Evolutionary conservation across 495 filamentous ascomycete species (phyloP).

Genomic region (Tuber brumale): DNA sequence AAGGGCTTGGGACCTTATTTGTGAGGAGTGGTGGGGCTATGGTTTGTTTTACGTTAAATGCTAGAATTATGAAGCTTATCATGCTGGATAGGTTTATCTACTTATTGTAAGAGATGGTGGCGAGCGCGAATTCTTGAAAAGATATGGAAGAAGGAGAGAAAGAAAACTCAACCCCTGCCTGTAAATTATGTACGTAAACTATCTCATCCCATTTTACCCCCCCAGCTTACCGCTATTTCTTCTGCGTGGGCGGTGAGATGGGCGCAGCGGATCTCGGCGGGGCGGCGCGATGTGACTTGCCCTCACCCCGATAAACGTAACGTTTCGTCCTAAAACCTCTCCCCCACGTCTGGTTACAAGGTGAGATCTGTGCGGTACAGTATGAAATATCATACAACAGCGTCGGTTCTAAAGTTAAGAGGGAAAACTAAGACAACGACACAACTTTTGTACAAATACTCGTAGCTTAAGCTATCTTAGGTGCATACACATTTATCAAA

Average conservation of each 20-base stretch:
- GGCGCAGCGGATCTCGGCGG: constrained; percentile 17
- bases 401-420: neutral
- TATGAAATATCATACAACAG: no score
- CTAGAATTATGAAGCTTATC: neutral
- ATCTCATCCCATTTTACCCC: constrained; percentile 26
- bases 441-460: neutral
- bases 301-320: constrained; percentile 29
- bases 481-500: neutral
- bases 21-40: neutral
- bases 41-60: neutral
- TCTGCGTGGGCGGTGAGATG: constrained; percentile 17
- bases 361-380: constrained; percentile 12
- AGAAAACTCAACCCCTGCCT: neutral
- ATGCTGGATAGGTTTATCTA: neutral
- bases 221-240: constrained; percentile 16
- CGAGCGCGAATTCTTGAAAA: neutral
- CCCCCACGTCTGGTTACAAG: constrained; percentile 29
- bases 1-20: neutral
- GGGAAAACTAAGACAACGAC: neutral
- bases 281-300: constrained; percentile 13
- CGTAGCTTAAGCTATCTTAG: neutral
- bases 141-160: no score
- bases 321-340: constrained; percentile 26
- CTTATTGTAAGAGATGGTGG: neutral
- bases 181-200: constrained; percentile 29